A percentile compares a stretch with the other conserved stretches of the same genome.
Conservation (phyloP, 1,284 basidiomycete species). For the Malassezia japonica region DNA sequence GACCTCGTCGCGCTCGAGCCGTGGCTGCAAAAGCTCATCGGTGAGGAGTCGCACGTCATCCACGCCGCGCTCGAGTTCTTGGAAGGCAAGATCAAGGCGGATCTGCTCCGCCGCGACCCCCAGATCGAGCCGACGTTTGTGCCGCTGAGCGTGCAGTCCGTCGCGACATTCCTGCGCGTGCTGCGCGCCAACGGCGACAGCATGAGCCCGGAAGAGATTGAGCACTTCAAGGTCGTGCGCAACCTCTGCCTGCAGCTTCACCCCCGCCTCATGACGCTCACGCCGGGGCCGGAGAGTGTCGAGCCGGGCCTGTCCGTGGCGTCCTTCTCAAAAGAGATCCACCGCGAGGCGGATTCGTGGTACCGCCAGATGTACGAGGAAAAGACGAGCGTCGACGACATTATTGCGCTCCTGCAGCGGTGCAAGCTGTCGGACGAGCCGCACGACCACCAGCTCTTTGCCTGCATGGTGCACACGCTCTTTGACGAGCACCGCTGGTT, state of each 20-base stretch:
- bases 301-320: slow-evolving; percentile 88
- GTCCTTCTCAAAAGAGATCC: slow-evolving; percentile 76
- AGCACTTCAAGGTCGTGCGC: slow-evolving; percentile 81
- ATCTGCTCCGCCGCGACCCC: slow-evolving; percentile 42
- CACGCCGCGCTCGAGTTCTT: slow-evolving; percentile 54
- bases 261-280: slow-evolving; percentile 90
- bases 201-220: slow-evolving; percentile 61
- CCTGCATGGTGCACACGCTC: slow-evolving; percentile 96
- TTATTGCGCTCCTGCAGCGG: slow-evolving; percentile 74
- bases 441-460: slow-evolving; percentile 89
- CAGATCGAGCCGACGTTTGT: slow-evolving; percentile 42
- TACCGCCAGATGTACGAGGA: slow-evolving; percentile 98
- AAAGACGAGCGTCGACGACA: slow-evolving; percentile 78
- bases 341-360: slow-evolving; percentile 74
- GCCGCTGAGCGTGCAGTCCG: slow-evolving; percentile 41
- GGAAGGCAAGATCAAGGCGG: slow-evolving; percentile 42
- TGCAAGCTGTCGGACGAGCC: slow-evolving; percentile 72
- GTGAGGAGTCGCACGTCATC: slow-evolving; percentile 64
- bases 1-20: slow-evolving; percentile 93
- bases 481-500: slow-evolving; percentile 99
- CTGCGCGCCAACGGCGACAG: slow-evolving; percentile 42
- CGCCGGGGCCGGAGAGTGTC: slow-evolving; percentile 64
- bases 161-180: slow-evolving; percentile 43
- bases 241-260: slow-evolving; percentile 90
- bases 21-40: slow-evolving; percentile 78